Percentiles rank a stretch among this genome's conserved stretches.
Conservation (phyloP, 495 filamentous ascomycete species). For the Aspergillus mulundensis region DNA sequence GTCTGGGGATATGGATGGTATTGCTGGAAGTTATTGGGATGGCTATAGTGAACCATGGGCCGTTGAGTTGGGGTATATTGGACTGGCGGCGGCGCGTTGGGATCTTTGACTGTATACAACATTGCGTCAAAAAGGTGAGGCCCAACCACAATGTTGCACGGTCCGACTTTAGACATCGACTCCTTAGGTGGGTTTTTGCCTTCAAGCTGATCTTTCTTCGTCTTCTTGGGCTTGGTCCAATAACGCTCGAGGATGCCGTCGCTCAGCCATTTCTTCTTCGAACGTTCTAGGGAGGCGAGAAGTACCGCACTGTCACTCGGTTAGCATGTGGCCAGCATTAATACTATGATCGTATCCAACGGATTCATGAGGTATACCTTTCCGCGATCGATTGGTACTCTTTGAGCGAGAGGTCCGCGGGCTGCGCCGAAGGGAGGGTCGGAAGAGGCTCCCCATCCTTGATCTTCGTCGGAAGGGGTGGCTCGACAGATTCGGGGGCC, state of each 20-base stretch:
- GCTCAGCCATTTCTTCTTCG: constrained; percentile 81
- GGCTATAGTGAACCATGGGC: constrained; percentile 68
- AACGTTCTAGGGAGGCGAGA: constrained; percentile 73
- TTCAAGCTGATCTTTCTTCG: constrained; percentile 64
- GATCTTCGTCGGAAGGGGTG: constrained; percentile 60
- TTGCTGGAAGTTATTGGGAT: constrained; percentile 50
- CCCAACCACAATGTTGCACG: constrained; percentile 76
- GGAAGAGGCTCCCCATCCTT: constrained; percentile 69
- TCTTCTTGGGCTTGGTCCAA: constrained; percentile 86
- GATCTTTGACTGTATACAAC: constrained; percentile 80
- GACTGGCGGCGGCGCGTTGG: constrained; percentile 44
- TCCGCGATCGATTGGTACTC: constrained; percentile 82
- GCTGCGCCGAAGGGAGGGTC: constrained; percentile 65
- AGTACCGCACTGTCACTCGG: constrained; percentile 69
- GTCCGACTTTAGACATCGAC: constrained; percentile 78
- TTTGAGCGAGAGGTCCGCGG: constrained; percentile 53
- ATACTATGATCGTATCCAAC: background rate
- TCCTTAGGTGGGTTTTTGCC: constrained; percentile 81
- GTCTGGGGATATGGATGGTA: constrained; percentile 44
- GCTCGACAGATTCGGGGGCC: constrained; percentile 37
- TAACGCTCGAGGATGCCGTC: constrained; percentile 90
- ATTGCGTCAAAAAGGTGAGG: constrained; percentile 88
- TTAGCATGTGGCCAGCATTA: background rate
- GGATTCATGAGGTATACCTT: constrained; percentile 51
- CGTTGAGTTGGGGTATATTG: constrained; percentile 50